Conservation (phyloP, 2,329 filamentous ascomycete genomes). For the Lachnellula willkommii region DNA sequence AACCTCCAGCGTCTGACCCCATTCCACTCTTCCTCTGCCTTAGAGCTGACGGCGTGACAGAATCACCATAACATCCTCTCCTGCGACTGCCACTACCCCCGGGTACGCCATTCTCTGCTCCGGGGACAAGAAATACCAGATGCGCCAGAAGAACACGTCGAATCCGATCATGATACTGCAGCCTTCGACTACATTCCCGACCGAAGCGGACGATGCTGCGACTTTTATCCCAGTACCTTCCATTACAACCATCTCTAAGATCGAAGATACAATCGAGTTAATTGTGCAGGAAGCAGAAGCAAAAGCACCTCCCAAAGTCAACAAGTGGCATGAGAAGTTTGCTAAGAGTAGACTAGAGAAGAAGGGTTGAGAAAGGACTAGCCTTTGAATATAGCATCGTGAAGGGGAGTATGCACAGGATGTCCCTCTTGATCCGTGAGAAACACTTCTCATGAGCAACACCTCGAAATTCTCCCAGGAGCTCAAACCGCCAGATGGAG, state of each 20-base stretch:
- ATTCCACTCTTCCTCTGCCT: not conserved
- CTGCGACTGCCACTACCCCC: slow-evolving; percentile 26
- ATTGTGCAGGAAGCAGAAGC: slow-evolving; percentile 36
- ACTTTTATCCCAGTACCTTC: slow-evolving; percentile 32
- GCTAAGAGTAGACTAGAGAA: slow-evolving; percentile 30
- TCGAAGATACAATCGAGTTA: slow-evolving; percentile 60
- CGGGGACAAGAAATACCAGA: slow-evolving; percentile 48
- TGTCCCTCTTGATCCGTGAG: not conserved
- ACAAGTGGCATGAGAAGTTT: slow-evolving; percentile 58
- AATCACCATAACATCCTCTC: slow-evolving; percentile 35
- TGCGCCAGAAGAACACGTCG: slow-evolving; percentile 63
- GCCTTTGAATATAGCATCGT: too few species aligned
- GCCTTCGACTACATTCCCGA: slow-evolving; percentile 26
- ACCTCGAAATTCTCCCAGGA: not conserved
- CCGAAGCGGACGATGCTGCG: slow-evolving; percentile 15
- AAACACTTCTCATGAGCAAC: not conserved
- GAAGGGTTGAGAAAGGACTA: slow-evolving; percentile 8
- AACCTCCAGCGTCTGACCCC: slow-evolving; percentile 45
- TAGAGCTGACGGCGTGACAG: not conserved
- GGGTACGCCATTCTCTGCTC: slow-evolving; percentile 50
- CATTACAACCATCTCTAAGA: slow-evolving; percentile 47
- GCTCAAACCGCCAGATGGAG: not conserved
- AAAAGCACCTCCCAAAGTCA: slow-evolving; percentile 31
- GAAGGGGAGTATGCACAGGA: too few species aligned
- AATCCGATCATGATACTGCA: slow-evolving; percentile 57